A percentile compares a stretch with the other conserved stretches of the same genome.
phyloP scores from a whole-genome alignment of 2,329 filamentous ascomycete genomes.

The Diaporthe eres region DNA sequence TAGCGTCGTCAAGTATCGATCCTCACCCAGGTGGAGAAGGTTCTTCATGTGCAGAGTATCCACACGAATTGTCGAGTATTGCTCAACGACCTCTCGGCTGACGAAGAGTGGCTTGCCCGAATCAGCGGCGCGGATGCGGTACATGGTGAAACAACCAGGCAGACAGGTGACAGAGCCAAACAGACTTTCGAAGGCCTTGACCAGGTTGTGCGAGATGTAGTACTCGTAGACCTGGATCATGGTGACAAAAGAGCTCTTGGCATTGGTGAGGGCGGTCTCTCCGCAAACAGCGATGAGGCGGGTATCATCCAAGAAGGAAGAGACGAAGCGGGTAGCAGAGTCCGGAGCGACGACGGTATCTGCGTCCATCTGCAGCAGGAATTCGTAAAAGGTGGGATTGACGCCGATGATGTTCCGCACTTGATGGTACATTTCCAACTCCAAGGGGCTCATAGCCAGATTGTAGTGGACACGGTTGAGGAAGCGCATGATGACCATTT shows the following conservation, averaged over 20 bases:
- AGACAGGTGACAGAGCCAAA: constrained; percentile 98
- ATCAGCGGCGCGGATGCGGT: constrained; percentile 93
- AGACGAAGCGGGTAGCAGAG: constrained; percentile 91
- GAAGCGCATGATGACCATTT: constrained; percentile 99
- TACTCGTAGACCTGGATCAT: constrained; percentile 99
- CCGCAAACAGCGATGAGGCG: constrained; percentile 94
- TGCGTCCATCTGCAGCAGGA: constrained; percentile 95
- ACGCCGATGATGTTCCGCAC: constrained; percentile 99
- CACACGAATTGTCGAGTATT: constrained; percentile 92
- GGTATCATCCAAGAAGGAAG: constrained; percentile 91
- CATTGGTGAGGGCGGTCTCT: constrained; percentile 93
- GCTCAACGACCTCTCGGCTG: constrained; percentile 89
- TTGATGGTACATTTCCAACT: constrained; percentile 98
- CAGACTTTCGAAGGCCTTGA: constrained; percentile 96
- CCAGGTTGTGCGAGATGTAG: constrained; percentile 97
- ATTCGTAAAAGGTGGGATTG: constrained; percentile 98
- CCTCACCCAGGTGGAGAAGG: constrained; percentile 93
- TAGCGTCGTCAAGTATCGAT: constrained; percentile 96
- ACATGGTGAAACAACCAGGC: constrained; percentile 99
- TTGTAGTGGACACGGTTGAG: constrained; percentile 99
- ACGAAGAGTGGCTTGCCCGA: constrained; percentile 97
- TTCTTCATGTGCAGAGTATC: constrained; percentile 99
- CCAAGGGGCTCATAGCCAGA: constrained; percentile 92
- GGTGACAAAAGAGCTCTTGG: constrained; percentile 92
- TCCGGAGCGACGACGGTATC: constrained; percentile 95